Evolutionary conservation across 768 basidiomycete genomes (phyloP), one percentile per base, ranked within the genome.

Genomic region (Trametes punicea): DNA sequence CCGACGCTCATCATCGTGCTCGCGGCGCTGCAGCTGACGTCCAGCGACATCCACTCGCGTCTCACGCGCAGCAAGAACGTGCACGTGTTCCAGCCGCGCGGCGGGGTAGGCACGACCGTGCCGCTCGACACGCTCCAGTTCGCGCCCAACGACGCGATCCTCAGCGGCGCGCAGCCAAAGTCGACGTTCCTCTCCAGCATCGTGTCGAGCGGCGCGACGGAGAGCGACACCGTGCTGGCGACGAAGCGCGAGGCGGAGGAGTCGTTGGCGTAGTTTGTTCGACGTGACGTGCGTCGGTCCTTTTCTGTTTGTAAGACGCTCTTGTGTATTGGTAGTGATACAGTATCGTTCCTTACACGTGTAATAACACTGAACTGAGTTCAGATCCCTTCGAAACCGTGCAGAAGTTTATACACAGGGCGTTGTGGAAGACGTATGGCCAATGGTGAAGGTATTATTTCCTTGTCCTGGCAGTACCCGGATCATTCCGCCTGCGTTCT

Each of bases 1-100:
- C 69, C 69, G 3, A 70, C 69, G n/a, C 63, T 67, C 60, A 70
- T 70, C 61, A 64, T 70, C 46, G 60, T 70, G 26, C 57, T 70
- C 31, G 67, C 68, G 6, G 67, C 61, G 45, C 59, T 70, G 25
- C 60, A 64, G 39, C 44, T 69, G 23, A 68, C 69, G 11, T 65
- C 69, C 15, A 68, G 65, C 57, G 64, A 66, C 48, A 55, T 67
- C 15, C 65, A 65, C 36, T 66, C 66, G 33, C 64, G 66, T 8
- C 23, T 65, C 39, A 66, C 65, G 27, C 51, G 55, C 21, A 59
- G 48, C 57, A 60, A 60, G 27, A 40, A 39, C 18, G 42, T 46
- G 20, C 42, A 30, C 20, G 13, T 33, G 6, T 38, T 34, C 23
- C 25, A 40, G n/a, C 54, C 55, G 9, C 39, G 42, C 25, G 52